Evolutionary conservation across 106 monocot species (phyloP).

Genomic region (Iris macrosiphon): DNA sequence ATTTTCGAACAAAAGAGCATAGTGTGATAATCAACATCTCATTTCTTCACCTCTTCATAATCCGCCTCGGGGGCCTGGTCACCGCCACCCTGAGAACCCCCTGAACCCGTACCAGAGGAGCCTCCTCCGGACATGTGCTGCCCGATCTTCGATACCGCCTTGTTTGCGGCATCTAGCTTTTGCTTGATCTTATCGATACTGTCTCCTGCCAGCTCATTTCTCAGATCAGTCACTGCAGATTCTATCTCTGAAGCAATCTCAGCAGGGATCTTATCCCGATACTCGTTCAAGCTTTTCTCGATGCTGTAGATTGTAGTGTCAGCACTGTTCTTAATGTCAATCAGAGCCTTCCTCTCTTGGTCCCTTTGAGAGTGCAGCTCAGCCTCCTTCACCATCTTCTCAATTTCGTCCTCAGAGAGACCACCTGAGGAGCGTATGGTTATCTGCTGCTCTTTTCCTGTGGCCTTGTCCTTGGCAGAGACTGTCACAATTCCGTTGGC

Average conservation of each 20-base stretch:
- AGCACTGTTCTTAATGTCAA: conserved; percentile 18
- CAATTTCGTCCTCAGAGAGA: conserved; percentile 18
- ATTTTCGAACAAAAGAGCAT: too few species aligned
- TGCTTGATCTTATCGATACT: conserved; percentile 8
- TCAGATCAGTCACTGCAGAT: conserved; percentile 8
- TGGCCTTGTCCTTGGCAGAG: conserved; percentile 24
- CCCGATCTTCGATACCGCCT: conserved; percentile 26
- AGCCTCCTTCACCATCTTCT: conserved; percentile 27
- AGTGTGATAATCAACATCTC: too few species aligned
- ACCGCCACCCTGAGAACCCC: conserved; percentile 15
- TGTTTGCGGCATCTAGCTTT: conserved; percentile 22
- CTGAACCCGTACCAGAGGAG: neutral
- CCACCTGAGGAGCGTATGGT: conserved; percentile 24
- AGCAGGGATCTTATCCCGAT: conserved; percentile 23
- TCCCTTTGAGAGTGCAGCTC: conserved; percentile 23
- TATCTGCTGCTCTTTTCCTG: conserved; percentile 24
- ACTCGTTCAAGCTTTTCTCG: conserved; percentile 20
- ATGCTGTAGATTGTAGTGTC: conserved; percentile 25
- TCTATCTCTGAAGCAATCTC: conserved; percentile 21
- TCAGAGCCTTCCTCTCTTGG: conserved; percentile 22
- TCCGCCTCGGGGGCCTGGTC: conserved; percentile 23
- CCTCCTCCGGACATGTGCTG: conserved; percentile 17
- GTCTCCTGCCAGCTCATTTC: conserved; percentile 14
- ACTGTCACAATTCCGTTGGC: conserved; percentile 23
- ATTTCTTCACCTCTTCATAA: conserved; percentile 26